Conservation (phyloP, 2,329 filamentous ascomycete genomes). For the Chrysosphaeria jannelii region DNA sequence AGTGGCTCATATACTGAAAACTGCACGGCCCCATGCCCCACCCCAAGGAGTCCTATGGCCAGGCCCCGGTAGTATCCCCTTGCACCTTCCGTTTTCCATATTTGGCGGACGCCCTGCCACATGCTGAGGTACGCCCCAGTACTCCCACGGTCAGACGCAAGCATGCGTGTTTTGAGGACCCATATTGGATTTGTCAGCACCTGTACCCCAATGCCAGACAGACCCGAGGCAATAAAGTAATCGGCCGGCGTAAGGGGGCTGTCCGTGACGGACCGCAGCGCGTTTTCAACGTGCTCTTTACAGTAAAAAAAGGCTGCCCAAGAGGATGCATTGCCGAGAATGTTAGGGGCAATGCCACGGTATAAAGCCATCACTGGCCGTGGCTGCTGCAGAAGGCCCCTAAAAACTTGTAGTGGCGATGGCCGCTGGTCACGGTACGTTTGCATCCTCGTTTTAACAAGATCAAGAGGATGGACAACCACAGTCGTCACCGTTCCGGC, state of each 20-base stretch:
- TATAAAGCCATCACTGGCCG: slow-evolving; percentile 43
- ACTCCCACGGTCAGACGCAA: slow-evolving; percentile 46
- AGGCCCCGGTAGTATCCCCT: slow-evolving; percentile 71
- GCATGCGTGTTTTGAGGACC: slow-evolving; percentile 95
- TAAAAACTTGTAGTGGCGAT: slow-evolving; percentile 21
- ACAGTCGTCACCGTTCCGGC: slow-evolving; percentile 70
- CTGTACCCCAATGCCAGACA: slow-evolving; percentile 42
- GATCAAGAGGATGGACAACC: slow-evolving; percentile 70
- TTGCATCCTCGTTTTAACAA: slow-evolving; percentile 90
- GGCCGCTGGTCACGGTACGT: slow-evolving; percentile 9
- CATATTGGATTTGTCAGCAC: slow-evolving; percentile 81
- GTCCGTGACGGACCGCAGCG: slow-evolving; percentile 15
- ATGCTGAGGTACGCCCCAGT: slow-evolving; percentile 61
- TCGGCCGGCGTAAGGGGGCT: slow-evolving; percentile 28
- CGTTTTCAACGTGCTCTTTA: slow-evolving; percentile 23
- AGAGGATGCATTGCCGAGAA: slow-evolving; percentile 66
- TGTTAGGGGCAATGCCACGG: slow-evolving; percentile 65
- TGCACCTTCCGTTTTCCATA: slow-evolving; percentile 41
- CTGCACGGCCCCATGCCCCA: slow-evolving; percentile 77
- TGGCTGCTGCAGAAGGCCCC: slow-evolving; percentile 16
- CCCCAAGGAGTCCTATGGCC: slow-evolving; percentile 53
- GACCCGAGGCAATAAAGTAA: slow-evolving; percentile 53
- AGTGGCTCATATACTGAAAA: slow-evolving; percentile 76
- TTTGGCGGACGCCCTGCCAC: slow-evolving; percentile 32
- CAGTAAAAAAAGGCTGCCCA: slow-evolving; percentile 86